Base-by-base conservation (phyloP, 192 early-diverging fungal species). In the Coemansia guatemalensis region DNA sequence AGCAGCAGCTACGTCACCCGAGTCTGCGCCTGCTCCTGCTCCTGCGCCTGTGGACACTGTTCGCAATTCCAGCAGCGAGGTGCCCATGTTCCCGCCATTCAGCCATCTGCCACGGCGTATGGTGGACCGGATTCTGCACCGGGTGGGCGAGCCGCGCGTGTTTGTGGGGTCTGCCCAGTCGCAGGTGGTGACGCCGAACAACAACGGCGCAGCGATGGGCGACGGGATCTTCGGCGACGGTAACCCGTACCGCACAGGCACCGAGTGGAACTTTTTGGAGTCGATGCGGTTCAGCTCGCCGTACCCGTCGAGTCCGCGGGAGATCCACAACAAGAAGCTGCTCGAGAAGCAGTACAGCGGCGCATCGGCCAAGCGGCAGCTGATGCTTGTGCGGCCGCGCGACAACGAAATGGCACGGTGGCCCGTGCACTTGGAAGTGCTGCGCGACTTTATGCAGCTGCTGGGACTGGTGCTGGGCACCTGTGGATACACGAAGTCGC, bases 11-110 rank as follows among this genome's bases (percentile, higher is more conserved):
- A 24, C 55, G 17, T 25, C 41, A 21, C 47, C 56, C 3, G 24
- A 7, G 24, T 25, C 56, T 21, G 64, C 52, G 8, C 25, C 51
- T n/a, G 44, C 53, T 12, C 23, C 57, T 48, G 23, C 48, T 12
- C 23, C 57, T 48, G 23, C 48, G 29, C 18, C 53, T n/a, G 30
- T 26, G 30, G 25, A 18, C 56, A 52, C 25, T 35, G 56, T 51
- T 3, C 29, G 44, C 44, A 50, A 14, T 20, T 22, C 48, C 23
- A 32, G 39, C 26, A 56, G 30, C 18, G n/a, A 50, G 17, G 52
- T 62, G 53, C 69, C 68, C 0, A 82, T 82, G 79, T 82, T 82
- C 47, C 70, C 79, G 66, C 79, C 79, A 5, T 82, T 82, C 71
- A 82, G 79, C 57, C 79, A 82, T 26, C 26, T 82, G 74, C 79